A percentile compares a stretch with the other conserved stretches of the same genome.
phyloP scores from a whole-genome alignment of 805 yeast species.

The Vanderwaltozyma polyspora region DNA sequence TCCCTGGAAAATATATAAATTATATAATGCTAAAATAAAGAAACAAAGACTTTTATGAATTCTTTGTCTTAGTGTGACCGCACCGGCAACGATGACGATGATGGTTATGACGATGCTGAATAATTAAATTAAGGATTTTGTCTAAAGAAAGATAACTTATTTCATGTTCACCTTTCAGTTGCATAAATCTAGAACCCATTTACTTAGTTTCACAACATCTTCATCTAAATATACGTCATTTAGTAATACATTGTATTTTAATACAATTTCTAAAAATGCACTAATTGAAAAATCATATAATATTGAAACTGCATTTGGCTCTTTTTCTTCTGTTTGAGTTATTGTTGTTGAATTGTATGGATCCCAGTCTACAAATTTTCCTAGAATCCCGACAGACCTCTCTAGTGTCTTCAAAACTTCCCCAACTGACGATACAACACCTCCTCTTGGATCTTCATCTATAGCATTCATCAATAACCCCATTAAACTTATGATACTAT shows the following conservation, averaged over 20 bases:
- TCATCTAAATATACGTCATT: conserved; percentile 55
- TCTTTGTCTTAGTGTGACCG: too few relatives aligned
- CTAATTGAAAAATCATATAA: conserved; percentile 55
- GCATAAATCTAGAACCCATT: conserved; percentile 51
- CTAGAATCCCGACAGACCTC: conserved; percentile 44
- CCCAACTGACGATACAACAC: conserved; percentile 43
- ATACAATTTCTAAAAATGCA: conserved; percentile 53
- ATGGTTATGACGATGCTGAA: too few relatives aligned
- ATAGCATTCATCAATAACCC: conserved; percentile 41
- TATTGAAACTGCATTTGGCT: conserved; percentile 36
- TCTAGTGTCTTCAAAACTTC: conserved; percentile 52
- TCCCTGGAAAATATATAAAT: too few relatives aligned
- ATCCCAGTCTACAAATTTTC: conserved; percentile 33
- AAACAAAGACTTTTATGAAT: too few relatives aligned
- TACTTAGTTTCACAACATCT: conserved; percentile 57
- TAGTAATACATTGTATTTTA: conserved; percentile 49
- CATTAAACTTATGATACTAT: conserved; percentile 48
- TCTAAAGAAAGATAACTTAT: neutral
- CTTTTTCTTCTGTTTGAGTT: neutral
- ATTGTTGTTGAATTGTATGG: conserved; percentile 3
- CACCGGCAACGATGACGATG: too few relatives aligned
- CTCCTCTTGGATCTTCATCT: conserved; percentile 50
- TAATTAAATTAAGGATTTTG: neutral
- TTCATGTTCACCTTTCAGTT: neutral
- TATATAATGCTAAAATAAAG: too few relatives aligned